These are phyloP conservation scores for Mycena galopus DNA, from an alignment of 768 basidiomycete species.

Conservation along the genomic window DNA sequence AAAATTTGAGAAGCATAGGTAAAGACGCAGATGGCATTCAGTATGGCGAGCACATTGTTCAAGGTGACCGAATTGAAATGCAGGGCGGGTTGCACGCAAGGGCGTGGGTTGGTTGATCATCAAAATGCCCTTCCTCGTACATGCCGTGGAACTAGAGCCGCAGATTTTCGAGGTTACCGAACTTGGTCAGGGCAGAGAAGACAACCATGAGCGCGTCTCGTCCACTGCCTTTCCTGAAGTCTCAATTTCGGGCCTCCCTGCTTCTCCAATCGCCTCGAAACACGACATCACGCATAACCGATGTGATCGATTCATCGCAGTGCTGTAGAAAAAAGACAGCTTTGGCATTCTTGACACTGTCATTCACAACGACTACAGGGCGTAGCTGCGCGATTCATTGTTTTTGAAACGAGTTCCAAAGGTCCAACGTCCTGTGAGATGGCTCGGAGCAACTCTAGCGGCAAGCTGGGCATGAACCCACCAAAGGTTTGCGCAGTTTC, in stretches of 20 bases:
- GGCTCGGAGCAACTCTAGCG: background rate
- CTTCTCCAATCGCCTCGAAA: background rate
- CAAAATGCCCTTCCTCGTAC: background rate
- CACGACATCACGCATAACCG: background rate
- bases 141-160: background rate
- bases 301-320: background rate
- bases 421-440: background rate
- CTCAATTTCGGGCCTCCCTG: too few species aligned
- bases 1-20: too few species aligned
- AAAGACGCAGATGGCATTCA: background rate
- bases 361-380: background rate
- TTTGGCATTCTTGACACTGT: conserved; percentile 19
- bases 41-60: background rate
- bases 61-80: background rate
- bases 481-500: too few species aligned
- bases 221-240: background rate
- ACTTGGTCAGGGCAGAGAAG: background rate
- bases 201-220: background rate
- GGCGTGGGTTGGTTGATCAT: background rate
- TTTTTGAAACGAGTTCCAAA: conserved; percentile 13
- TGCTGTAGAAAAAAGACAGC: background rate
- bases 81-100: background rate
- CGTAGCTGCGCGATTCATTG: conserved; percentile 7
- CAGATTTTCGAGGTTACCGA: background rate
- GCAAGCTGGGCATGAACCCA: background rate